Conservation (phyloP, 371 early-diverging fungal genomes). For the Mortierella sp. region DNA sequence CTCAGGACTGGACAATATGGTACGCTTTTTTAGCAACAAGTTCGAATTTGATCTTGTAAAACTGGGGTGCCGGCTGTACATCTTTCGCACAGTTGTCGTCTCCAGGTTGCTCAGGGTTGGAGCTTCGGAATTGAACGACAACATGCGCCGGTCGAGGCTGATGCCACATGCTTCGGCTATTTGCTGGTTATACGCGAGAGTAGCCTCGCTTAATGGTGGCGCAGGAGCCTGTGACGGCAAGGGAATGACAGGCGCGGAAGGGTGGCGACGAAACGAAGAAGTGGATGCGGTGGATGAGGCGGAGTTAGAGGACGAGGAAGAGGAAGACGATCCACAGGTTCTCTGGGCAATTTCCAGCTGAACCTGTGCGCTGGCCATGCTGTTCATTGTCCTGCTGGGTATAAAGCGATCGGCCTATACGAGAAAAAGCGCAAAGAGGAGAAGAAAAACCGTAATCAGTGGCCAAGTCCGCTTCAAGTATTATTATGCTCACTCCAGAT, state of each 20-base stretch:
- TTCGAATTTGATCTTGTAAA: conserved; percentile 48
- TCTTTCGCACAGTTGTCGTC: conserved; percentile 24
- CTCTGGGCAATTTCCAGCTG: conserved; percentile 31
- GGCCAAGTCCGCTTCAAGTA: neutral
- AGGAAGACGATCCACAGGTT: conserved; percentile 3
- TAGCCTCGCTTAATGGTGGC: conserved; percentile 16
- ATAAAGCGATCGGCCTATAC: conserved; percentile 51
- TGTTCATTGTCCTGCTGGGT: conserved; percentile 33
- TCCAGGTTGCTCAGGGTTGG: conserved; percentile 66
- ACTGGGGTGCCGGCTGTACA: conserved; percentile 53
- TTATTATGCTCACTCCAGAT: neutral
- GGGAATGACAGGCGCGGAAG: neutral
- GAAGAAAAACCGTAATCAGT: neutral
- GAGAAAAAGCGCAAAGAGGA: neutral
- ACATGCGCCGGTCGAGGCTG: conserved; percentile 74
- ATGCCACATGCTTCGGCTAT: conserved; percentile 86
- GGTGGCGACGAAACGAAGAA: neutral
- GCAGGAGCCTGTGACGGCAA: neutral
- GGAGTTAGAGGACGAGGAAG: conserved; percentile 8
- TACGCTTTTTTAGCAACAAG: conserved; percentile 60
- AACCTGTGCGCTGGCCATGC: conserved; percentile 33
- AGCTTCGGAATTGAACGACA: conserved; percentile 78
- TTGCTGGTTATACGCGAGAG: conserved; percentile 73
- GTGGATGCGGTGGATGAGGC: neutral
- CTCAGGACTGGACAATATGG: conserved; percentile 77